These are phyloP conservation scores for Puya raimondii DNA, from an alignment of 176 grass and related monocot species.

Conservation along the genomic window DNA sequence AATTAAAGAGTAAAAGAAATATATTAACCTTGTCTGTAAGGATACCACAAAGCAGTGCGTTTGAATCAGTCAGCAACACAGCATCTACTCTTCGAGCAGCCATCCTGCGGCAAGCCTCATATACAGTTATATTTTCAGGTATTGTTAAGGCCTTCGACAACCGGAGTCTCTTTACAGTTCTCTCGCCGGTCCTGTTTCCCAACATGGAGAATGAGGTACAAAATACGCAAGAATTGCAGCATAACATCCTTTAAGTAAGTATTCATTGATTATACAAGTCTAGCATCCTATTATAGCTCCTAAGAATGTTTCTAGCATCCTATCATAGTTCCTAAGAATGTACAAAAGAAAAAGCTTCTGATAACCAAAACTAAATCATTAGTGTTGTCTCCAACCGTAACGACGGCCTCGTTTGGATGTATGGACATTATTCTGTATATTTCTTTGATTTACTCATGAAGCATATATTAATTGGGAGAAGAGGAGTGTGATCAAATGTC, in stretches of 20 bases:
- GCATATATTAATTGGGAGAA: too few relatives aligned
- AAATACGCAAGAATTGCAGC: conserved; percentile 15
- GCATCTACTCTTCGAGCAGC: conserved; percentile 64
- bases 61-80: conserved; percentile 86
- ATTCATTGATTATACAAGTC: neutral
- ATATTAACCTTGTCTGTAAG: conserved; percentile 79
- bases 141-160: conserved; percentile 94
- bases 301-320: too few relatives aligned
- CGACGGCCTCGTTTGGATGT: too few relatives aligned
- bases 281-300: too few relatives aligned
- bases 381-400: too few relatives aligned
- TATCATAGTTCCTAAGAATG: too few relatives aligned
- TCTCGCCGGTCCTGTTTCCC: conserved; percentile 36
- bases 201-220: neutral
- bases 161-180: conserved; percentile 86
- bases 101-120: conserved; percentile 87
- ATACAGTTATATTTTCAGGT: conserved; percentile 62
- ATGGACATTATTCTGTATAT: too few relatives aligned
- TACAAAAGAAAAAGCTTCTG: too few relatives aligned
- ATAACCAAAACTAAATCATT: too few relatives aligned
- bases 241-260: neutral
- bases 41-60: conserved; percentile 85
- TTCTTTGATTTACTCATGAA: too few relatives aligned
- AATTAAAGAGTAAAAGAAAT: conserved; percentile 10
- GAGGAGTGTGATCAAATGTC: too few relatives aligned